Base-by-base conservation (phyloP, 2,329 filamentous ascomycete species). In the Colletotrichum plurivorum region DNA sequence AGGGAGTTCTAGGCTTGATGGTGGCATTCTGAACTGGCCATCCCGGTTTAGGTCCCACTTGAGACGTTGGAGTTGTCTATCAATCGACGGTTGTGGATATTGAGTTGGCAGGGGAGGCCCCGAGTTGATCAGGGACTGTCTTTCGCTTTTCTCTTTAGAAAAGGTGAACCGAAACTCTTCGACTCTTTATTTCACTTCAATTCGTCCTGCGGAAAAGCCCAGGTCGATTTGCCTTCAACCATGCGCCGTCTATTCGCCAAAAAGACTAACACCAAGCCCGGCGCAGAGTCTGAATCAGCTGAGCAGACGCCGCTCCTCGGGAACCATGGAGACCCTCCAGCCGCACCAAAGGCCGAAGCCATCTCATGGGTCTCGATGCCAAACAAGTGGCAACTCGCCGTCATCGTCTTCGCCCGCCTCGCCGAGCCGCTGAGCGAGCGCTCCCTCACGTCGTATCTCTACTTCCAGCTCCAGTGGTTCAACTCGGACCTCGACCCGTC, bases 351-450 rank as follows among this genome's bases (percentile, higher is more conserved):
- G 16, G 12, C 12, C 16, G 13, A 16, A 16, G 41, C 16, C 41
- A 16, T 43, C 41, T 61, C 69, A 12, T 75, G 73, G 73, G 56
- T 58, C 2, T 73, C 74, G 13, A 69, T 76, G 41, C 75, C 73
- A 2, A 66, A 62, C 12, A 76, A 76, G 41, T 70, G 69, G 15
- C 74, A 76, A n/a, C 56, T 77, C 22, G 73, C 72, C 51, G 72
- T 76, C 43, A 70, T 76, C 5, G 73, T 76, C 51, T 67, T 76
- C 12, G 71, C 72, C 5, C 73, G 75, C 3, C 71, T 76, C n/a
- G 75, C 75, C 7, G 75, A 77, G 36, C 75, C 75, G 8, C 54
- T 77, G 63, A 72, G 72, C 36, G 73, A 76, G n/a, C 67, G 73
- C 4, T 75, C 75, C 13, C 25, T 74, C 56, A 70, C 70, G 58